Conservation (phyloP, 768 basidiomycete genomes). For the Mycena rosella region DNA sequence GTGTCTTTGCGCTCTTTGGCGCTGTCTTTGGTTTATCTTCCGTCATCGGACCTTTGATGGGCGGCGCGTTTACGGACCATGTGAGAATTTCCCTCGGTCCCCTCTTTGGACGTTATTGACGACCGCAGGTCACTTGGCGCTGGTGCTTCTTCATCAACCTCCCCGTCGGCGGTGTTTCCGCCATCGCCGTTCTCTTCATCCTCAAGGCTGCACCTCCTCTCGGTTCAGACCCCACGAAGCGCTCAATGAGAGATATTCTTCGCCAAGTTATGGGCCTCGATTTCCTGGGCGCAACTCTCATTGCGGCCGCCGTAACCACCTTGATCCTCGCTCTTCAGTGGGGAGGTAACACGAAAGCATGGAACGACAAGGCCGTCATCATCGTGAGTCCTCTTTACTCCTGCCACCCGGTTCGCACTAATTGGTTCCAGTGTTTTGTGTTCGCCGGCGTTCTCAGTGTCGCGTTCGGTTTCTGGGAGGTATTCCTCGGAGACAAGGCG, state of each 20-base stretch:
- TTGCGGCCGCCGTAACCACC: slow-evolving; percentile 48
- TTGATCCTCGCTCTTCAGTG: slow-evolving; percentile 56
- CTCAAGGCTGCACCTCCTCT: slow-evolving; percentile 20
- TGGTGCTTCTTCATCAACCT: slow-evolving; percentile 27
- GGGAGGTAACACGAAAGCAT: slow-evolving; percentile 58
- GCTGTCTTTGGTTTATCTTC: slow-evolving; percentile 29
- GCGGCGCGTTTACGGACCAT: slow-evolving; percentile 42
- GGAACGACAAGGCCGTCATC: slow-evolving; percentile 52
- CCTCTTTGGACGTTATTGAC: no score
- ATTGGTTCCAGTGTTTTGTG: slow-evolving; percentile 18
- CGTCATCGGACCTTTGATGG: slow-evolving; percentile 42
- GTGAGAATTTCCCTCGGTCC: neutral
- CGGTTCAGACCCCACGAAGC: slow-evolving; percentile 18
- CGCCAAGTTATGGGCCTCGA: slow-evolving; percentile 45
- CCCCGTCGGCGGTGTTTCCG: slow-evolving; percentile 21
- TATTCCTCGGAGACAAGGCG: slow-evolving; percentile 9
- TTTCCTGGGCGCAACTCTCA: slow-evolving; percentile 49
- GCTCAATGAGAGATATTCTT: slow-evolving; percentile 1
- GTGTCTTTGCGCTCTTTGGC: slow-evolving; percentile 54
- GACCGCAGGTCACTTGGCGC: slow-evolving; percentile 19
- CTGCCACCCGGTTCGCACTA: no score
- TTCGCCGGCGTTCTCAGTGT: slow-evolving; percentile 3
- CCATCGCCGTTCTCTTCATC: slow-evolving; percentile 17
- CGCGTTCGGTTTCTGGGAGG: slow-evolving; percentile 25
- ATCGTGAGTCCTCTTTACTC: no score